Base-by-base conservation (phyloP, 73 alveolate species). In the Blepharisma stoltei region DNA sequence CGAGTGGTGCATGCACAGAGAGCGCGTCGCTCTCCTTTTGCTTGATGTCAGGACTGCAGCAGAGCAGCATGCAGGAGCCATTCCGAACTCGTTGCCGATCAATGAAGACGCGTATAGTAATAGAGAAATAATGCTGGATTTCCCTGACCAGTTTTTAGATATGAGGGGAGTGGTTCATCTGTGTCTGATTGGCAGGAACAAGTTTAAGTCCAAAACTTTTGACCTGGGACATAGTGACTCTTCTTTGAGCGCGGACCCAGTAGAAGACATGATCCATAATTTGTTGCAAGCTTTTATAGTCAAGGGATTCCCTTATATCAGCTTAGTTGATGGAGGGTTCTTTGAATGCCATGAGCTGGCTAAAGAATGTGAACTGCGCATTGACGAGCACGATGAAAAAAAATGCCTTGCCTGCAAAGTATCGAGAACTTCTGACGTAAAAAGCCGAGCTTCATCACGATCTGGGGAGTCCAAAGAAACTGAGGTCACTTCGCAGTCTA, bases 311-410 rank as follows among this genome's bases (percentile, higher is more conserved):
- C 73, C 73, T n/a, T 60, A 60, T 60, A 18, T 60, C 0, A 60
- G 73, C 23, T n/a, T 60, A 3, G 73, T 25, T 60, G 73, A 60
- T 18, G 73, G 73, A 25, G 73, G 73, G 38, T 60, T 60, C 23
- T n/a, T 14, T 8, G 46, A 60, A 25, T 60, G 73, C 4, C 73
- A 60, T 25, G 73, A 60, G 47, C 5, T 60, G 14, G 23, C 23
- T 0, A 25, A n/a, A 60, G 14, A 60, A 14, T 60, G 14, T 60
- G 73, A 14, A 60, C 73, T 60, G 14, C 46, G 5, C 18, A 20
- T 60, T 60, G 14, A 14, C 2, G 45, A 60, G 37, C 73, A 60
- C 45, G 46, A 25, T 9, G 27, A 11, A 52, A 60, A 60, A 60
- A 60, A 60, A 60, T 60, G 73, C 45, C 18, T 25, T 60, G 48